Base-by-base conservation (phyloP, 345 rosid species). In the Excoecaria cochinchinensis region DNA sequence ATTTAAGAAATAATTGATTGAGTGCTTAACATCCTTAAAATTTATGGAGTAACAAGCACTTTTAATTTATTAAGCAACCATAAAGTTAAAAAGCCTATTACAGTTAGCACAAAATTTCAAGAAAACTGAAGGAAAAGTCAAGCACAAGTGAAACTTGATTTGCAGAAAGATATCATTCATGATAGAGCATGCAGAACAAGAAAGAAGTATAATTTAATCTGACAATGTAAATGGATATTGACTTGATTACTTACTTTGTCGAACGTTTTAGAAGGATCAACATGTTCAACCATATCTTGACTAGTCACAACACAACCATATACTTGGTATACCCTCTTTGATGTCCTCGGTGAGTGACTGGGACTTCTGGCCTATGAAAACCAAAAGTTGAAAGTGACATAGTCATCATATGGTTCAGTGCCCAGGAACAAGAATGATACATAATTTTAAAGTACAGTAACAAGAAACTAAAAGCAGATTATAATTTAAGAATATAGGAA, bases 251-350 rank as follows among this genome's bases (percentile, higher is more conserved):
- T 69, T 86, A 90, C 98, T 86, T 90, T 94, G 76, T 94, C 91
- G 64, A 94, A 90, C 17, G 42, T 66, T 88, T 84, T 89, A 40
- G 88, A 83, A 53, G 92, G 88, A 85, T 92, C 93, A 70, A 82
- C 83, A 76, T 87, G 93, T 77, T 85, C 86, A 83, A 87, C 96
- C 92, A 94, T 90, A 89, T 89, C 91, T 81, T 88, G 82, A 80
- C 92, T 78, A 52, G 94, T 92, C 73, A 92, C 85, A 48, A 90
- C 81, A 79, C 97, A 94, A 65, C 98, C 98, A 81, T 89, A 89
- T 59, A 94, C 94, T 79, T 92, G 91, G 82, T 82, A 88, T 25
- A 79, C 84, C 83, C 97, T 87, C 84, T 92, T 92, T 19, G 93
- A 80, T 56, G 80, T 76, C 77, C 74, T 76, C 38, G 77, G 79